A percentile compares a stretch with the other conserved stretches of the same genome.
These are phyloP conservation scores for Acanthochlamys bracteata DNA, from an alignment of 106 monocot species.

Conservation along the genomic window DNA sequence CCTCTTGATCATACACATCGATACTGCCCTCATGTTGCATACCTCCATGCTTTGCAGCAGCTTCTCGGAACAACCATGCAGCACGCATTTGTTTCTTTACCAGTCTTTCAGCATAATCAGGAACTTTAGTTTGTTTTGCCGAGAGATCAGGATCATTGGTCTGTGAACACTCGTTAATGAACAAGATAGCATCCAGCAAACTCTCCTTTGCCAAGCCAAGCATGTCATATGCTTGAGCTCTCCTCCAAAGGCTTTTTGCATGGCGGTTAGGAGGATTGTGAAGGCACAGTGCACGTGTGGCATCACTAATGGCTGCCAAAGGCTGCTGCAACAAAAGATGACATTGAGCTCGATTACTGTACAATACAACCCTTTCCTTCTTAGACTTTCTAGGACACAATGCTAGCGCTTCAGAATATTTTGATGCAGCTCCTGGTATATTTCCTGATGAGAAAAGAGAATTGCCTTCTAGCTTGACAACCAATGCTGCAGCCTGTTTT, in stretches of 20 bases:
- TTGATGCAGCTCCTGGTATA: slow-evolving; percentile 66
- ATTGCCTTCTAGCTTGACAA: slow-evolving; percentile 88
- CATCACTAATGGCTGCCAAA: slow-evolving; percentile 75
- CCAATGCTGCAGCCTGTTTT: slow-evolving; percentile 74
- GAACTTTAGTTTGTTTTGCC: slow-evolving; percentile 75
- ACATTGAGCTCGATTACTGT: slow-evolving; percentile 91
- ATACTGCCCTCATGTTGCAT: slow-evolving; percentile 34
- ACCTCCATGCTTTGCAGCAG: slow-evolving; percentile 77
- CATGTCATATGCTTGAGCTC: slow-evolving; percentile 95
- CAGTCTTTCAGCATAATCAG: slow-evolving; percentile 87
- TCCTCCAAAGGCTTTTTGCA: slow-evolving; percentile 89
- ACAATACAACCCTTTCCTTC: slow-evolving; percentile 83
- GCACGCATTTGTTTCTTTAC: slow-evolving; percentile 92
- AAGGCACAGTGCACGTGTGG: slow-evolving; percentile 76
- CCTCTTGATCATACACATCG: slow-evolving; percentile 51
- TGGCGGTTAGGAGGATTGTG: slow-evolving; percentile 78
- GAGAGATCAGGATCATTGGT: slow-evolving; percentile 73
- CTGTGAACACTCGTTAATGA: slow-evolving; percentile 82
- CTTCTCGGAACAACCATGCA: slow-evolving; percentile 95
- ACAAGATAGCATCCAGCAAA: slow-evolving; percentile 81
- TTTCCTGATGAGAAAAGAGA: slow-evolving; percentile 83
- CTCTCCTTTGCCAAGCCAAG: slow-evolving; percentile 85
- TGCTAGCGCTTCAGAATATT: slow-evolving; percentile 85
- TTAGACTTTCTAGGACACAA: slow-evolving; percentile 83
- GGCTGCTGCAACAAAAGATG: slow-evolving; percentile 93